Conservation (phyloP, 2,329 filamentous ascomycete genomes). For the Pseudogymnoascus sp. region DNA sequence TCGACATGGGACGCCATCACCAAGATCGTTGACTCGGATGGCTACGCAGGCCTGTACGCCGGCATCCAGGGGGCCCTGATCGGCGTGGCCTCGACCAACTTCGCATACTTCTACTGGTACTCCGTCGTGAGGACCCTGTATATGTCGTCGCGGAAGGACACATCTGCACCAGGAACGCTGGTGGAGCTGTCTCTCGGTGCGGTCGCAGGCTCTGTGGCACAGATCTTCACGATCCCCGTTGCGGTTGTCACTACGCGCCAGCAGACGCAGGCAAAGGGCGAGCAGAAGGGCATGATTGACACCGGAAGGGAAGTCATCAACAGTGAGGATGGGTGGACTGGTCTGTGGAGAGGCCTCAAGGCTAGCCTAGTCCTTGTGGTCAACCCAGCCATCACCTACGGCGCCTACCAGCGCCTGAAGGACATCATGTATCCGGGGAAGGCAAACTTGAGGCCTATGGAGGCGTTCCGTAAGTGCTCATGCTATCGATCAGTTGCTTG, state of each 20-base stretch:
- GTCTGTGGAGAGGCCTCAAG: conserved; percentile 91
- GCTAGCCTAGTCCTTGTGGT: conserved; percentile 91
- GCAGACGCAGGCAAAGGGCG: conserved; percentile 78
- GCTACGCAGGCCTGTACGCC: conserved; percentile 73
- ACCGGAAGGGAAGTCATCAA: conserved; percentile 85
- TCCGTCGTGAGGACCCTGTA: conserved; percentile 79
- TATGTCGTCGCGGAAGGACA: conserved; percentile 48
- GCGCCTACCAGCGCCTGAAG: conserved; percentile 85
- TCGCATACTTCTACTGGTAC: conserved; percentile 99
- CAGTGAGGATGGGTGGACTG: conserved; percentile 80
- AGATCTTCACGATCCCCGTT: conserved; percentile 93
- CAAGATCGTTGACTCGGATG: conserved; percentile 76
- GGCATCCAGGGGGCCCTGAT: conserved; percentile 81
- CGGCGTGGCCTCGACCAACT: conserved; percentile 94
- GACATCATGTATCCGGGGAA: conserved; percentile 70
- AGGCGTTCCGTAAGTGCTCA: conserved; percentile 74
- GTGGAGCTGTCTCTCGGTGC: conserved; percentile 80
- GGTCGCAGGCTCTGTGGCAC: conserved; percentile 79
- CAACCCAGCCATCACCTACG: conserved; percentile 96
- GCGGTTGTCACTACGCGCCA: conserved; percentile 93
- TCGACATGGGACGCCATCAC: conserved; percentile 82
- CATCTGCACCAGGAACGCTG: conserved; percentile 64
- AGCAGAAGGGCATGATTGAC: conserved; percentile 77
- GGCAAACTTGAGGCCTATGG: conserved; percentile 65
- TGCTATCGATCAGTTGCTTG: not conserved